These are phyloP conservation scores for Salix caprea DNA, from an alignment of 345 rosid species.

Conservation along the genomic window DNA sequence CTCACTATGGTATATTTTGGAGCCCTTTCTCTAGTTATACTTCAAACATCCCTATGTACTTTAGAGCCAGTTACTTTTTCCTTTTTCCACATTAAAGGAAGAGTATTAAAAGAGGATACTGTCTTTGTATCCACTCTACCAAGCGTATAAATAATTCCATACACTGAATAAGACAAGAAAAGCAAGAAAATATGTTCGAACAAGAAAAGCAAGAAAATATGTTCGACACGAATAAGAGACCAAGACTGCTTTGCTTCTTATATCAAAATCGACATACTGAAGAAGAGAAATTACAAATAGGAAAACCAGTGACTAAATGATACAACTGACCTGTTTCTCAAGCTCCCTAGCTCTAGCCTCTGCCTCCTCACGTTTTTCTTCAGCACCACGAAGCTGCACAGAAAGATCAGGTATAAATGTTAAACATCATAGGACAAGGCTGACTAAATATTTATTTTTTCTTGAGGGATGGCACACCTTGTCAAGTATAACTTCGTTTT, in stretches of 20 bases:
- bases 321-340: slow-evolving; percentile 77
- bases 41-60: not conserved
- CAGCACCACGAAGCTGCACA: slow-evolving; percentile 69
- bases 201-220: not conserved
- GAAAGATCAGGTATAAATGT: slow-evolving; percentile 21
- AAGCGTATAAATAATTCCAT: not conserved
- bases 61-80: not conserved
- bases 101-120: not conserved
- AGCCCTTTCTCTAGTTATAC: not conserved
- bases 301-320: not conserved
- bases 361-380: slow-evolving; percentile 79
- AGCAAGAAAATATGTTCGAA: not conserved
- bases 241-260: not conserved
- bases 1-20: not conserved
- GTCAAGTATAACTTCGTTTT: slow-evolving; percentile 49
- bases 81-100: not conserved
- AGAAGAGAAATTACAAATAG: not conserved
- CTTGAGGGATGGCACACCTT: slow-evolving; percentile 18
- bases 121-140: not conserved
- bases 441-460: not conserved
- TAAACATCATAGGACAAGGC: slow-evolving; percentile 14
- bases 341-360: slow-evolving; percentile 95
- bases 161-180: not conserved
- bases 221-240: not conserved
- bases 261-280: not conserved